Percentiles rank a stretch among this genome's conserved stretches.
Conservation (phyloP, 495 filamentous ascomycete genomes). For the Xylaria nigripes region DNA sequence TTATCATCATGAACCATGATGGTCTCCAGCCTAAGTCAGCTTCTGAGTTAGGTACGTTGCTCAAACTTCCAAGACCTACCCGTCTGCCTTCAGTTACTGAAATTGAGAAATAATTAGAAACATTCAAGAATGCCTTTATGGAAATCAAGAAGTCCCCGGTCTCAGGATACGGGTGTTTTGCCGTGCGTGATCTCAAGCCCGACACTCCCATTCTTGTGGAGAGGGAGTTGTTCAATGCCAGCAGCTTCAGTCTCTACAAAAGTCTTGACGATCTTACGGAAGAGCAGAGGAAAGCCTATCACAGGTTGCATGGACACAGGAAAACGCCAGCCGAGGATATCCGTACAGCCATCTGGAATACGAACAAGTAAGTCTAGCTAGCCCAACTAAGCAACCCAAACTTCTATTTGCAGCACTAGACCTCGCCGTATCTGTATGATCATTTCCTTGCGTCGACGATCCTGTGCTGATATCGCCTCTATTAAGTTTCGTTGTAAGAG, state of each 20-base stretch:
- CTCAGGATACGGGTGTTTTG: slow-evolving; percentile 27
- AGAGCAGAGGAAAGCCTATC: slow-evolving; percentile 4
- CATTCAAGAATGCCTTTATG: slow-evolving; percentile 12
- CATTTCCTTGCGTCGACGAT: too few relatives aligned
- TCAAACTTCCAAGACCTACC: background rate
- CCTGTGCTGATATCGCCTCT: background rate
- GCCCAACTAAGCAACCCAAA: background rate
- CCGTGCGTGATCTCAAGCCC: slow-evolving; percentile 14
- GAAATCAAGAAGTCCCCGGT: slow-evolving; percentile 16
- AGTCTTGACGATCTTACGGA: slow-evolving; percentile 1
- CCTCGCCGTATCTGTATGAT: too few relatives aligned
- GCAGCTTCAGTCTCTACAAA: slow-evolving; percentile 10
- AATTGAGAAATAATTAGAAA: background rate
- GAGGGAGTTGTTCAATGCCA: slow-evolving; percentile 20
- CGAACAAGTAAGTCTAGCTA: slow-evolving; percentile 3
- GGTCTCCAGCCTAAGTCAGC: slow-evolving; percentile 4
- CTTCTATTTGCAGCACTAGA: too few relatives aligned
- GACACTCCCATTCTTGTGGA: slow-evolving; percentile 23
- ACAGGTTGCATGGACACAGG: background rate
- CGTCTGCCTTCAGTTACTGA: background rate
- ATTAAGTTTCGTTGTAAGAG: slow-evolving; percentile 17
- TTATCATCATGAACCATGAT: slow-evolving; percentile 1
- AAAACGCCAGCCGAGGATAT: background rate
- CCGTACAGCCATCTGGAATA: slow-evolving; percentile 6
- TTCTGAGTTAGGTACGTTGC: background rate